These are phyloP conservation scores for Plasmodium yoelii DNA, from an alignment of 169 alveolate species.

Conservation along the genomic window DNA sequence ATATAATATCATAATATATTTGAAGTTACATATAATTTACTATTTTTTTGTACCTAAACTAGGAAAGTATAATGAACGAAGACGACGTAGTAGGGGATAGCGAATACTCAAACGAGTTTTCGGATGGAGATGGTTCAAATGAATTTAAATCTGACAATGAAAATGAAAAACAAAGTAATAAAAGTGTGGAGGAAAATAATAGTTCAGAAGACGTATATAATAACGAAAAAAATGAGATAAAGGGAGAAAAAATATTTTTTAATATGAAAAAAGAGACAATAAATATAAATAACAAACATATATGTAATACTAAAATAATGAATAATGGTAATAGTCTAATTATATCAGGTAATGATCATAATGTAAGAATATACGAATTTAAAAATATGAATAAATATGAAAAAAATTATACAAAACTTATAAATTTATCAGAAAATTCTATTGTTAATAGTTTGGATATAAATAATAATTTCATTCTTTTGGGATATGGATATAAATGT, in stretches of 20 bases:
- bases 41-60: too few relatives aligned
- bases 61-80: neutral
- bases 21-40: too few relatives aligned
- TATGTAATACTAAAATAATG: conserved; percentile 17
- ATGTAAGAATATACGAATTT: conserved; percentile 53
- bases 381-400: conserved; percentile 43
- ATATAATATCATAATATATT: too few relatives aligned
- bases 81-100: conserved; percentile 65
- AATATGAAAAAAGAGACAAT: conserved; percentile 39
- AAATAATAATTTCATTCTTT: conserved; percentile 15
- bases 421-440: conserved; percentile 55
- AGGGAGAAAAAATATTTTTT: neutral
- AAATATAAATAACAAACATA: conserved; percentile 47
- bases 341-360: conserved; percentile 48
- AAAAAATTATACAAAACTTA: conserved; percentile 26
- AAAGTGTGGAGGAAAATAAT: neutral
- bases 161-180: neutral
- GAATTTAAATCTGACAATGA: conserved; percentile 17
- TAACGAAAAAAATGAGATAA: neutral
- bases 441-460: conserved; percentile 39
- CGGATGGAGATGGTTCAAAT: conserved; percentile 18
- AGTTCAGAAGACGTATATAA: neutral
- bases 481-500: conserved; percentile 52
- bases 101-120: conserved; percentile 60
- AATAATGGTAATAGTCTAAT: conserved; percentile 38